Conservation (phyloP, 2,329 filamentous ascomycete species). For the Scedosporium apiospermum region DNA sequence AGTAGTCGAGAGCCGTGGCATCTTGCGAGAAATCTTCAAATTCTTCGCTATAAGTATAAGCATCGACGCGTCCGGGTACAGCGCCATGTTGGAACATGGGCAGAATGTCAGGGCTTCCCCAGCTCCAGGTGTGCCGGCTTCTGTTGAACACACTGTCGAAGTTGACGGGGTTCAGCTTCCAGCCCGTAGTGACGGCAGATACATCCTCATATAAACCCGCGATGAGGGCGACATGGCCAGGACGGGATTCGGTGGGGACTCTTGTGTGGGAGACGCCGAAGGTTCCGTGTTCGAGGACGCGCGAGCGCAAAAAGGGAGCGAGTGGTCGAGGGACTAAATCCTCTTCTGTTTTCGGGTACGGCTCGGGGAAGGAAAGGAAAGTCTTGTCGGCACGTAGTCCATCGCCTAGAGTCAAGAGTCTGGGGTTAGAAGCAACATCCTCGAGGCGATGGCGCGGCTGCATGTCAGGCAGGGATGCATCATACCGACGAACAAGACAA, state of each 20-base stretch:
- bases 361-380: constrained; percentile 87
- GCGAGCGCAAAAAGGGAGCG: constrained; percentile 83
- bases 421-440: background rate
- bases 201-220: constrained; percentile 97
- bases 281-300: constrained; percentile 79
- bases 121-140: constrained; percentile 95
- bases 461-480: background rate
- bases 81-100: constrained; percentile 97
- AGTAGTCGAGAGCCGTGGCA: constrained; percentile 72
- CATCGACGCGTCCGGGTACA: constrained; percentile 74
- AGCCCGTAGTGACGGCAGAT: constrained; percentile 91
- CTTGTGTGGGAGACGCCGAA: constrained; percentile 97
- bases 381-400: constrained; percentile 95
- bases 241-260: constrained; percentile 91
- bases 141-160: constrained; percentile 99
- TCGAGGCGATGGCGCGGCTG: background rate
- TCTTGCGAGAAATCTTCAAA: constrained; percentile 84
- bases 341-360: constrained; percentile 57
- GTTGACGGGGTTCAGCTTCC: constrained; percentile 96
- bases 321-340: constrained; percentile 68
- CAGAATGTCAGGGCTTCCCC: constrained; percentile 95
- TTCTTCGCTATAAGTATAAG: constrained; percentile 74
- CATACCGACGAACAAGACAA: constrained; percentile 86
- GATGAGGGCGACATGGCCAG: constrained; percentile 93
- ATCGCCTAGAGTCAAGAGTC: constrained; percentile 47